These are phyloP conservation scores for Cercospora berteroae DNA, from an alignment of 2,329 filamentous ascomycete species.

Conservation along the genomic window DNA sequence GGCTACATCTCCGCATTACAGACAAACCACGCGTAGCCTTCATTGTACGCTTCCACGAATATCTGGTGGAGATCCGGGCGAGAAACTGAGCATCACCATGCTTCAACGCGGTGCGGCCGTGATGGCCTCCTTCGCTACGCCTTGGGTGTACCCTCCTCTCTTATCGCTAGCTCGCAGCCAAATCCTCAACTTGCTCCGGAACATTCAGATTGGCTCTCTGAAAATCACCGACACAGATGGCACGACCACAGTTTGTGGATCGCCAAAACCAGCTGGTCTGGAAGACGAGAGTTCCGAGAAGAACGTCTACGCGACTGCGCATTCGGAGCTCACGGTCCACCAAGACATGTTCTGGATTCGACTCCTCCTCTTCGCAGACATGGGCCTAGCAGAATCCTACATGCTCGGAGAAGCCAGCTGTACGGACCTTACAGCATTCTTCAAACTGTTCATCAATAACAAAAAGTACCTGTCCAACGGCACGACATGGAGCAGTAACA, in stretches of 20 bases:
- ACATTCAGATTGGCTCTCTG: slow-evolving; percentile 49
- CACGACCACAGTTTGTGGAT: slow-evolving; percentile 47
- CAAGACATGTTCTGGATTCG: slow-evolving; percentile 70
- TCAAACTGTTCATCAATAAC: slow-evolving; percentile 67
- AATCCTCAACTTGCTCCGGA: slow-evolving; percentile 46
- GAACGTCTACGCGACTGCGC: slow-evolving; percentile 41
- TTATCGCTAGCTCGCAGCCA: slow-evolving; percentile 48
- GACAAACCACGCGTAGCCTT: background rate
- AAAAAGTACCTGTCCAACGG: slow-evolving; percentile 60
- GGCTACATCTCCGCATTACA: too few relatives aligned
- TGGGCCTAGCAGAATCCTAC: slow-evolving; percentile 72
- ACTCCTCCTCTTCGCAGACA: slow-evolving; percentile 67
- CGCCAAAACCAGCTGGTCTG: slow-evolving; percentile 26
- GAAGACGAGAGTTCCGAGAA: slow-evolving; percentile 38
- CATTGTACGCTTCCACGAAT: background rate
- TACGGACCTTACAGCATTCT: slow-evolving; percentile 65
- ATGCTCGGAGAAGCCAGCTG: slow-evolving; percentile 71
- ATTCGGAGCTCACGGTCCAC: slow-evolving; percentile 59
- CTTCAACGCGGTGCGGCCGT: slow-evolving; percentile 7
- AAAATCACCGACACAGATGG: slow-evolving; percentile 46
- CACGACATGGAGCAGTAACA: slow-evolving; percentile 59
- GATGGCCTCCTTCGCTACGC: slow-evolving; percentile 44
- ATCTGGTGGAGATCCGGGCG: background rate
- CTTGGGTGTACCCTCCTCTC: slow-evolving; percentile 50
- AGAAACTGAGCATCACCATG: background rate